Evolutionary conservation across 768 basidiomycete species (phyloP).

Genomic region (Psilocybe tampanensis): DNA sequence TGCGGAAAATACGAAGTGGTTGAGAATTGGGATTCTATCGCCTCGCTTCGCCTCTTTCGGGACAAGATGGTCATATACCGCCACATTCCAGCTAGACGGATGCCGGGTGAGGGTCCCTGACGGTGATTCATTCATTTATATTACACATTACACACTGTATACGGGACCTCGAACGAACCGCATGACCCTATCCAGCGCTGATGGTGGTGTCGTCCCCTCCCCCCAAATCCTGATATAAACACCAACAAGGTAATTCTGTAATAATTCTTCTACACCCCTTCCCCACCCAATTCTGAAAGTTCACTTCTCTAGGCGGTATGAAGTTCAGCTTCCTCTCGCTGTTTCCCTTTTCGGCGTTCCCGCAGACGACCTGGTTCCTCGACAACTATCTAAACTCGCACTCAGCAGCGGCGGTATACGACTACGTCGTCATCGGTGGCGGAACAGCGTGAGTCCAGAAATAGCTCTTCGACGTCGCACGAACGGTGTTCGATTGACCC

Average conservation of each 20-base stretch:
- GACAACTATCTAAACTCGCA: not conserved
- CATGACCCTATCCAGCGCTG: not conserved
- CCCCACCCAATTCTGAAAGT: no score
- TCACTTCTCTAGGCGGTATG: not conserved
- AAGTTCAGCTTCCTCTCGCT: not conserved
- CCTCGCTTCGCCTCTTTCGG: not conserved
- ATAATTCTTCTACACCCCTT: no score
- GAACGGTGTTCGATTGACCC: not conserved
- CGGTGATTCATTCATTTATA: not conserved
- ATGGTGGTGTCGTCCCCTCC: not conserved
- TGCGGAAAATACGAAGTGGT: no score
- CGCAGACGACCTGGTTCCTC: not conserved
- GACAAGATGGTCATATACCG: not conserved
- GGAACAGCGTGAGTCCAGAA: slow-evolving; percentile 27
- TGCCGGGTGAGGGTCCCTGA: not conserved
- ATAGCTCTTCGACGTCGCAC: not conserved
- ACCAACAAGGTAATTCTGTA: not conserved
- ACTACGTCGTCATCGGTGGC: slow-evolving; percentile 37
- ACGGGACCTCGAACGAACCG: not conserved
- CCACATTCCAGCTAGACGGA: not conserved
- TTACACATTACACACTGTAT: not conserved
- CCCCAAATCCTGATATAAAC: not conserved
- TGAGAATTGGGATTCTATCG: not conserved
- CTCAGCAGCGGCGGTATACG: slow-evolving; percentile 16
- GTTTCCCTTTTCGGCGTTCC: not conserved